Percentiles rank a stretch among this genome's conserved stretches.
These are phyloP conservation scores for Kodamaea fungicola DNA, from an alignment of 1,139 yeast genomes.

Conservation along the genomic window DNA sequence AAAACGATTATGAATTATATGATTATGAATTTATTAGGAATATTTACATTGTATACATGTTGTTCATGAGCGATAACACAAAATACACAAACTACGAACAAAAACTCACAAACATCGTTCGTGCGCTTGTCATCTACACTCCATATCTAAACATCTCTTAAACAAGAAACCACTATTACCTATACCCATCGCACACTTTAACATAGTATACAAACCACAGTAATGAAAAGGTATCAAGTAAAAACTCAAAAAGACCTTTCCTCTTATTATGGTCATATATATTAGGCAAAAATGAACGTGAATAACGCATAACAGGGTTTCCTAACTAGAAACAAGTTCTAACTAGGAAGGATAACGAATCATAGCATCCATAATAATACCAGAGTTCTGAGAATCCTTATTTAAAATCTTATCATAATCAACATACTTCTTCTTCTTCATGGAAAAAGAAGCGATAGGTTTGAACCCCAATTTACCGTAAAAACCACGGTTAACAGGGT, in stretches of 20 bases:
- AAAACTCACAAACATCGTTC: neutral
- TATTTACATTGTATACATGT: no score
- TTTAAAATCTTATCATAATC: conserved; percentile 18
- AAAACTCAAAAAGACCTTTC: conserved; percentile 11
- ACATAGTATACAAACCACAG: conserved; percentile 19
- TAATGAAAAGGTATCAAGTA: conserved; percentile 13
- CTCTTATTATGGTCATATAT: conserved; percentile 17
- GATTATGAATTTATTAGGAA: no score
- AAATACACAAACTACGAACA: no score
- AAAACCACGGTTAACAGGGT: conserved; percentile 47
- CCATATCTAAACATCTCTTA: neutral
- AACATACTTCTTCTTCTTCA: conserved; percentile 24
- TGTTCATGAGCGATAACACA: no score
- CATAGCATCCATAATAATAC: conserved; percentile 40
- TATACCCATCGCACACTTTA: conserved; percentile 15
- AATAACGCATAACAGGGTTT: conserved; percentile 11
- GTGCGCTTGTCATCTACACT: neutral
- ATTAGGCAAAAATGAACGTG: conserved; percentile 18
- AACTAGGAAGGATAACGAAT: conserved; percentile 31
- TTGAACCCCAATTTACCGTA: conserved; percentile 49
- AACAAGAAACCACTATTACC: conserved; percentile 9
- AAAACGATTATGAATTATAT: no score
- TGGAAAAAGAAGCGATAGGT: conserved; percentile 41
- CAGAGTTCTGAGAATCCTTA: conserved; percentile 20
- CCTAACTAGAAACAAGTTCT: conserved; percentile 6